These are phyloP conservation scores for Colletotrichum musicola DNA, from an alignment of 2,329 filamentous ascomycete species.

Conservation along the genomic window DNA sequence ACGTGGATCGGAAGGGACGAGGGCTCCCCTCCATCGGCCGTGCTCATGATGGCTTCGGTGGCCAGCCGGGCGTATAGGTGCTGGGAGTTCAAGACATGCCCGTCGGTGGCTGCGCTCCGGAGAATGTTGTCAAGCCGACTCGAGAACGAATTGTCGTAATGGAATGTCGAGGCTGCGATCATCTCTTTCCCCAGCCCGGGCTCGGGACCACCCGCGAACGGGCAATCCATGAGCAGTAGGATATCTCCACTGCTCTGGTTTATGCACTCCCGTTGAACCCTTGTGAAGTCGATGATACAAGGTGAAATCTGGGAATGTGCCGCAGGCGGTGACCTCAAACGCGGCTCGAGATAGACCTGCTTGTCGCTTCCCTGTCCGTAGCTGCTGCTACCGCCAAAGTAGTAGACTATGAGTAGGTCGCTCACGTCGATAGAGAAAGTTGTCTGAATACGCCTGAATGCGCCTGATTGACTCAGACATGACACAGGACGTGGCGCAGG, in stretches of 20 bases:
- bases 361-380: neutral
- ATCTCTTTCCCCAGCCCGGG: neutral
- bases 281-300: neutral
- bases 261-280: neutral
- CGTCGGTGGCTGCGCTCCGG: neutral
- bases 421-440: neutral
- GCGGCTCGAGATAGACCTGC: neutral
- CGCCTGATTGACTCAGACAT: neutral
- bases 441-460: neutral
- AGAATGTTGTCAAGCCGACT: neutral
- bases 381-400: neutral
- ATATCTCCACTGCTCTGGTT: neutral
- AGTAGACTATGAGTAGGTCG: neutral
- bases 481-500: no score
- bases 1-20: neutral
- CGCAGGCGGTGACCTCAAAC: neutral
- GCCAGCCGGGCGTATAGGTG: neutral
- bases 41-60: neutral
- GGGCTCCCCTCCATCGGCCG: neutral
- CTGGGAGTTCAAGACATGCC: neutral
- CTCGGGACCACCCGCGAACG: no score
- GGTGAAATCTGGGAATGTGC: neutral
- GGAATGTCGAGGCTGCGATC: neutral
- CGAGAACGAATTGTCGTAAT: neutral
- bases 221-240: neutral